Conservation (phyloP, 768 basidiomycete species). For the Lentinula lateritia region DNA sequence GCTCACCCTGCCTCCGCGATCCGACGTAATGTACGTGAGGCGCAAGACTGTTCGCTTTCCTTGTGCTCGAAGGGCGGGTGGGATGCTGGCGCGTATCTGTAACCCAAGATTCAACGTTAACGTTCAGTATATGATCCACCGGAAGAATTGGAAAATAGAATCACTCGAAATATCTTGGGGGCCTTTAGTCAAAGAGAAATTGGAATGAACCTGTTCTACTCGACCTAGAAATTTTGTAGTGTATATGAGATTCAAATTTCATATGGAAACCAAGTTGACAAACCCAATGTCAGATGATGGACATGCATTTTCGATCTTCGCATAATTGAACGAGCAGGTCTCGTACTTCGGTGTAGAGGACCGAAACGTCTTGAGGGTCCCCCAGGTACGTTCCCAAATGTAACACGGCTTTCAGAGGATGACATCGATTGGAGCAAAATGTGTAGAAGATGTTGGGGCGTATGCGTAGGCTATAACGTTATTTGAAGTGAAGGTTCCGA, state of each 20-base stretch:
- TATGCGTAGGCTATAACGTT: background rate
- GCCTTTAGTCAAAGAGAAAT: background rate
- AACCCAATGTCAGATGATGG: background rate
- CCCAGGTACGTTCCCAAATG: background rate
- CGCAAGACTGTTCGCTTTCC: background rate
- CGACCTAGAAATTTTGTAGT: background rate
- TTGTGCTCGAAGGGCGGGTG: background rate
- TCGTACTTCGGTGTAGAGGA: background rate
- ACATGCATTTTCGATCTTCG: background rate
- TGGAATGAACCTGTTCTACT: too few relatives aligned
- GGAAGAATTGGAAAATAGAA: too few relatives aligned
- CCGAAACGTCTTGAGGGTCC: constrained; percentile 1
- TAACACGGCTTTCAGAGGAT: background rate
- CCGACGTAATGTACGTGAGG: background rate
- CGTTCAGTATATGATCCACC: background rate
- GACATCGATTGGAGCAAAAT: background rate
- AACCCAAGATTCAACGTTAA: background rate
- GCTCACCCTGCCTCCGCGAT: background rate
- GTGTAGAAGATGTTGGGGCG: background rate
- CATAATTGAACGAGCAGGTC: constrained; percentile 2
- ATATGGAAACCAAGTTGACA: background rate
- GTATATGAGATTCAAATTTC: too few relatives aligned
- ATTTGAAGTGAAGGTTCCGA: too few relatives aligned
- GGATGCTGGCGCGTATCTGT: background rate
- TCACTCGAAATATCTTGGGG: background rate